Base-by-base conservation (phyloP, 108 stramenopile species). In the Nannochloropsis gaditana region DNA sequence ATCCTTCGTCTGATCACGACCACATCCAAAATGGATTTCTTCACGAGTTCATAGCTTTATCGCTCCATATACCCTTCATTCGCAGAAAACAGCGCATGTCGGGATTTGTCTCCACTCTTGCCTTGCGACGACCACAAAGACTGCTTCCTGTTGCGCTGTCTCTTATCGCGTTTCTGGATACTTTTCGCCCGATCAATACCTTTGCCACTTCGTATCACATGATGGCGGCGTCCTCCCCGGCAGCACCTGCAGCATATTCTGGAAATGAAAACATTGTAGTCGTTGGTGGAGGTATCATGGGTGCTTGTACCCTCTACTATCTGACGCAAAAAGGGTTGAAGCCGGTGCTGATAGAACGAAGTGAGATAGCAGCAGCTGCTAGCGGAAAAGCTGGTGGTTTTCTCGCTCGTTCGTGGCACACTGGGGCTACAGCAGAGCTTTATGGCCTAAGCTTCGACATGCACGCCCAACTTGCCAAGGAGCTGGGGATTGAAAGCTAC, bases 401-500 rank as follows among this genome's bases (percentile, higher is more conserved):
- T 9, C 43, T 83, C 21, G 83, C 87, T 19, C 87, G 88, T 41
- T 89, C 86, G 85, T 87, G 89, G 5, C 44, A 41, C 43, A 87
- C 84, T 73, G 89, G 89, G 9, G 43, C 89, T 21, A 88, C 89
- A 11, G 88, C 47, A 41, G 43, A 82, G 83, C 44, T 90, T 45
- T 88, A 90, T 85, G 85, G 83, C 43, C 82, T 89, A 41, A 87
- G 88, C 83, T 90, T 90, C 86, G 90, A 83, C 31, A 84, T 90
- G 89, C 90, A 90, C 84, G 89, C 85, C 80, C 43, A 89, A 88
- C 83, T 90, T 5, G 90, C 90, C 9, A 42, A 90, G 19, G 84
- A 86, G 10, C 86, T 90, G n/a, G 85, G 42, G n/a, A 45, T 90
- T 15, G 43, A 87, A 9, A 86, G 85, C 41, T 90, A 89, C 87